phyloP scores from a whole-genome alignment of 2,329 filamentous ascomycete genomes.

The Lachnum nothofagi region DNA sequence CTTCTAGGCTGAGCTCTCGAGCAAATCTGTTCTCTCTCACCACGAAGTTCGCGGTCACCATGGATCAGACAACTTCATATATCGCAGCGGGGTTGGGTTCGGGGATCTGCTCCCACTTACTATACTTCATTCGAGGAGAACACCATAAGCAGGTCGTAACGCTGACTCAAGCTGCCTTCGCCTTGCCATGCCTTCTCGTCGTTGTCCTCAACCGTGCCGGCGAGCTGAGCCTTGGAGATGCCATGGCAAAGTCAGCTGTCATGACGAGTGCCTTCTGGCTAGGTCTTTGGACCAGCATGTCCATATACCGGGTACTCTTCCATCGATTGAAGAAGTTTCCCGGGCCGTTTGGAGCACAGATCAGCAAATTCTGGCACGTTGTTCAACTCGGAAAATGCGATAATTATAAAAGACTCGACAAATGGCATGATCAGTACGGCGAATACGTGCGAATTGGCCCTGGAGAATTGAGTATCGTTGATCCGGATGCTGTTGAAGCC shows the following conservation, averaged over 20 bases:
- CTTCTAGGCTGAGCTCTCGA: no score
- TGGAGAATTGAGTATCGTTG: constrained; percentile 16
- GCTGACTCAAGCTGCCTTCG: constrained; percentile 1
- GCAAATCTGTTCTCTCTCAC: no score
- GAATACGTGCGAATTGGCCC: constrained; percentile 23
- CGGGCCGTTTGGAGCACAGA: constrained; percentile 22
- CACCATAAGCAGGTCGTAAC: constrained; percentile 13
- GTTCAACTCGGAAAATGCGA: constrained; percentile 6
- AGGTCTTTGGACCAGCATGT: constrained; percentile 42
- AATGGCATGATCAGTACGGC: constrained; percentile 21
- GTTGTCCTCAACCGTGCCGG: background rate
- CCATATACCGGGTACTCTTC: constrained; percentile 50
- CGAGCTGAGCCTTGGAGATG: background rate
- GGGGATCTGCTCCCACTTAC: constrained; percentile 14
- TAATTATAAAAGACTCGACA: constrained; percentile 14
- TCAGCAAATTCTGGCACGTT: constrained; percentile 23
- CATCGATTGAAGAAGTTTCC: constrained; percentile 30
- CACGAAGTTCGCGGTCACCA: no score
- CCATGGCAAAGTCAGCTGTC: constrained; percentile 3
- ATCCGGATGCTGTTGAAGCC: constrained; percentile 17
- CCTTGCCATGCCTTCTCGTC: background rate
- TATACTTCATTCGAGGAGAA: constrained; percentile 26
- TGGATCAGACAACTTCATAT: no score
- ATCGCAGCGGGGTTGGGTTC: background rate
- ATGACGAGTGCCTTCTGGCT: constrained; percentile 7